These are phyloP conservation scores for Phialophora tarda DNA, from an alignment of 2,329 filamentous ascomycete species.

Conservation along the genomic window DNA sequence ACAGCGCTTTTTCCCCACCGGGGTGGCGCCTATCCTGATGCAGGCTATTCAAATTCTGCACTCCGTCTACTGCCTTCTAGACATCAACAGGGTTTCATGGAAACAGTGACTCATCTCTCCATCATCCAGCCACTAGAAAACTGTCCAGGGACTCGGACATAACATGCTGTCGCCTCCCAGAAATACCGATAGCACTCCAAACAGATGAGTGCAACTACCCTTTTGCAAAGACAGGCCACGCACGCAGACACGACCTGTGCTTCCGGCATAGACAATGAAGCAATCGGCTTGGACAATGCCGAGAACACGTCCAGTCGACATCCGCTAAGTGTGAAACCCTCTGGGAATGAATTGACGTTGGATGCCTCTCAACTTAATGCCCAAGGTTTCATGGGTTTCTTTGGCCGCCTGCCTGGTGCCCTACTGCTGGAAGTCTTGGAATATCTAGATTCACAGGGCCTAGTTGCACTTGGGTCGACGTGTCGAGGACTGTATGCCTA, in stretches of 20 bases:
- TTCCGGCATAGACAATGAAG: conserved; percentile 2
- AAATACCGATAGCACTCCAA: not conserved
- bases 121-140: not conserved
- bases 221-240: conserved; percentile 16
- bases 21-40: not conserved
- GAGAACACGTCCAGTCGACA: conserved; percentile 68
- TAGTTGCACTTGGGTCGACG: conserved; percentile 73
- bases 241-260: not conserved
- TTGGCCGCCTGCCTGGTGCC: conserved; percentile 78
- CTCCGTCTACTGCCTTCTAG: conserved; percentile 6
- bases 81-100: not conserved
- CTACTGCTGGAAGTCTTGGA: conserved; percentile 77
- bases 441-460: conserved; percentile 66
- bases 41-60: not conserved
- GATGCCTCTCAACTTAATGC: conserved; percentile 63
- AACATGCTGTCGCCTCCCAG: not conserved
- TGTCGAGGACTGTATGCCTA: conserved; percentile 89
- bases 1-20: not conserved
- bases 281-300: not conserved
- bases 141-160: not conserved
- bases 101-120: conserved; percentile 6
- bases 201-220: conserved; percentile 13
- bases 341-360: conserved; percentile 76
- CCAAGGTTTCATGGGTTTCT: conserved; percentile 67
- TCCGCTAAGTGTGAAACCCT: conserved; percentile 81